phyloP scores from a whole-genome alignment of 2,329 filamentous ascomycete species.

The Cladosporium sp. region DNA sequence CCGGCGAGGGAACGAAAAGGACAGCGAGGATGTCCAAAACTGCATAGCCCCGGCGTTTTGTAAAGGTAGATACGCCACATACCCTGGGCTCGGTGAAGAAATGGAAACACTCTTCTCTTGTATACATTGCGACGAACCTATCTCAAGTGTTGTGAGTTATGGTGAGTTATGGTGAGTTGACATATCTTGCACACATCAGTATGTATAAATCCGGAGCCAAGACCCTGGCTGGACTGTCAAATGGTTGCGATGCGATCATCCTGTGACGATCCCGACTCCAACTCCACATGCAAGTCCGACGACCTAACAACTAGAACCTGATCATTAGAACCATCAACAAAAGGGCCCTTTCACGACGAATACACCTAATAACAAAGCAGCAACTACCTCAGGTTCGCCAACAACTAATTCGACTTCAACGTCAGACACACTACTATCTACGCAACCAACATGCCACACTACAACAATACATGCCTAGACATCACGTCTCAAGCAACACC shows the following conservation, averaged over 20 bases:
- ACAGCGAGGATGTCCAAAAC: slow-evolving; percentile 5
- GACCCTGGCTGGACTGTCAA: not conserved
- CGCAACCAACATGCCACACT: slow-evolving; percentile 18
- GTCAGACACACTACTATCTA: not conserved
- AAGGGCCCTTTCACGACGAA: not conserved
- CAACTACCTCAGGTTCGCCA: not conserved
- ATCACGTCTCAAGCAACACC: slow-evolving; percentile 44
- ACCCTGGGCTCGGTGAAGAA: slow-evolving; percentile 14
- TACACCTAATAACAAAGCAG: not conserved
- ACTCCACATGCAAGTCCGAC: not conserved
- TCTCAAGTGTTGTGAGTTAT: not conserved
- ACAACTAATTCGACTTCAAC: not conserved
- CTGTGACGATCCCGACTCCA: not conserved
- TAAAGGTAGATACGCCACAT: slow-evolving; percentile 14
- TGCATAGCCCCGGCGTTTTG: slow-evolving; percentile 18
- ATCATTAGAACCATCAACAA: not conserved
- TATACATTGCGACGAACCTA: not conserved
- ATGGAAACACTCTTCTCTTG: slow-evolving; percentile 16
- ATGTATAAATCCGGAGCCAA: not conserved
- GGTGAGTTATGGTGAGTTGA: too few relatives aligned
- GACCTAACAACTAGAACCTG: not conserved
- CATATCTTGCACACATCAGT: too few relatives aligned
- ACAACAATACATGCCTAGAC: slow-evolving; percentile 42
- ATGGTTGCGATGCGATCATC: not conserved
- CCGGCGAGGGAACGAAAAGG: not conserved